These are phyloP conservation scores for Metschnikowia rubicola DNA, from an alignment of 805 yeast genomes.

Conservation along the genomic window DNA sequence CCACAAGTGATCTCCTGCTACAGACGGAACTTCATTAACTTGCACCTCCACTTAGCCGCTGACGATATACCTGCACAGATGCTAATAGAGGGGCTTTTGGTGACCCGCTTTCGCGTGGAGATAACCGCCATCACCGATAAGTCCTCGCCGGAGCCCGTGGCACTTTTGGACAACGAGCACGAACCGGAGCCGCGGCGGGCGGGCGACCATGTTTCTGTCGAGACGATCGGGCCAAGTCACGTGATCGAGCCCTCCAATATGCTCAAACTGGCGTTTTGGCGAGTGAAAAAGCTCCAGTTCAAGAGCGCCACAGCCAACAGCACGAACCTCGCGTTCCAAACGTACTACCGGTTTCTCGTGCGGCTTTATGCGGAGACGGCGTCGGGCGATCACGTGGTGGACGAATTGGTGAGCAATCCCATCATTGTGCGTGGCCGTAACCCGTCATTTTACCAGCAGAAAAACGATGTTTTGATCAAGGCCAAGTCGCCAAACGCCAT, in stretches of 20 bases:
- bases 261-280: slow-evolving; percentile 26
- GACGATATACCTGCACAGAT: slow-evolving; percentile 1
- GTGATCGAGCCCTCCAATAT: slow-evolving; percentile 5
- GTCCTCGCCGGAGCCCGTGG: slow-evolving; percentile 11
- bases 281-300: slow-evolving; percentile 44
- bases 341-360: slow-evolving; percentile 34
- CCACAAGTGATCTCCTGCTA: slow-evolving; percentile 45
- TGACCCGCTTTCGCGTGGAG: slow-evolving; percentile 32
- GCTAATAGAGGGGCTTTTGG: slow-evolving; percentile 3
- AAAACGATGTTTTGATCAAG: slow-evolving; percentile 46
- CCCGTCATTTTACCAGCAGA: slow-evolving; percentile 55
- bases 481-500: slow-evolving; percentile 13
- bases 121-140: slow-evolving; percentile 37
- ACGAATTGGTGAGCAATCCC: slow-evolving; percentile 26
- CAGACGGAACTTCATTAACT: slow-evolving; percentile 41
- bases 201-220: slow-evolving; percentile 5
- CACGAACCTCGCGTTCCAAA: slow-evolving; percentile 44
- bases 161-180: slow-evolving; percentile 21
- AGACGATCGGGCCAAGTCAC: slow-evolving; percentile 10
- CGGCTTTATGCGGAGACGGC: slow-evolving; percentile 12
- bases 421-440: slow-evolving; percentile 59
- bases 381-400: slow-evolving; percentile 6
- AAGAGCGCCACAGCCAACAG: slow-evolving; percentile 52
- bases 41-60: slow-evolving; percentile 5
- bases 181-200: slow-evolving; percentile 13